Evolutionary conservation across 352 stramenopile genomes (phyloP).

Genomic region (Phytophthora cactorum): DNA sequence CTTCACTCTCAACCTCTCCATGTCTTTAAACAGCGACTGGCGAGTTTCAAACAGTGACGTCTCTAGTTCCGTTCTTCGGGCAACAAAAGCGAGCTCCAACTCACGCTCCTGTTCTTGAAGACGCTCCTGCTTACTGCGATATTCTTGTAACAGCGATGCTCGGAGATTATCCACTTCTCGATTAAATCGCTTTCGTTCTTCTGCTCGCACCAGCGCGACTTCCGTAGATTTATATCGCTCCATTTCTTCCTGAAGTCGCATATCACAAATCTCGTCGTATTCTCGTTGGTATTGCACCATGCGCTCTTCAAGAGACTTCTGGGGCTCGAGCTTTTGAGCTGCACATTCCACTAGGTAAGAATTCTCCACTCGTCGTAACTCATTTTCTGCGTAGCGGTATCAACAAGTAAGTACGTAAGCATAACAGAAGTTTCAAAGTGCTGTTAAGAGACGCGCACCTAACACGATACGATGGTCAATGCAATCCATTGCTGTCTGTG

Average conservation of each 20-base stretch:
- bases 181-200: constrained; percentile 63
- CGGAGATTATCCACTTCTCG: constrained; percentile 57
- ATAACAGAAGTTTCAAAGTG: neutral
- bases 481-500: constrained; percentile 71
- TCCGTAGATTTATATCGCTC: constrained; percentile 62
- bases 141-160: constrained; percentile 51
- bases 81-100: constrained; percentile 63
- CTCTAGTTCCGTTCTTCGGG: constrained; percentile 59
- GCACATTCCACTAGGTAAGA: constrained; percentile 56
- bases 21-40: constrained; percentile 69
- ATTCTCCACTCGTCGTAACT: constrained; percentile 72
- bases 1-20: constrained; percentile 64
- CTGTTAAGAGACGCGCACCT: constrained; percentile 24
- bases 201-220: constrained; percentile 58
- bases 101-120: constrained; percentile 66
- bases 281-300: constrained; percentile 75
- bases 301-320: constrained; percentile 58
- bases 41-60: constrained; percentile 68
- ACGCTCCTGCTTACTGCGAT: constrained; percentile 48
- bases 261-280: constrained; percentile 66
- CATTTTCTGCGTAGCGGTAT: constrained; percentile 46
- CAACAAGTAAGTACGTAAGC: neutral
- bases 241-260: constrained; percentile 58
- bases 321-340: constrained; percentile 41
- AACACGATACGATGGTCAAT: constrained; percentile 67